These are phyloP conservation scores for Aquilaria sinensis DNA, from an alignment of 345 rosid genomes.

Conservation along the genomic window DNA sequence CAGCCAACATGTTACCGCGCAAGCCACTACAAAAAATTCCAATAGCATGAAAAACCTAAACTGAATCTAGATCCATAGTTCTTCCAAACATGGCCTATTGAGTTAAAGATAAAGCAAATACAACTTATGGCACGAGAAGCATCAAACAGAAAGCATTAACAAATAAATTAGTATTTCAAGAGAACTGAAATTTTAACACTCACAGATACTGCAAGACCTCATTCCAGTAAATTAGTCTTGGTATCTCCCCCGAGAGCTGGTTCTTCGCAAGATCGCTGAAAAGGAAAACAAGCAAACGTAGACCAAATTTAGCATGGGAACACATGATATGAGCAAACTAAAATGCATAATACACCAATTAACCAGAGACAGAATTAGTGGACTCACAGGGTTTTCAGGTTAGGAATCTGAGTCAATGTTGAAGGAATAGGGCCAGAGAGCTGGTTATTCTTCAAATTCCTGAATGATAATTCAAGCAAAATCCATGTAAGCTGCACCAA, in stretches of 20 bases:
- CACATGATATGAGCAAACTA: not conserved
- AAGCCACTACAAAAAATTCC: conserved; percentile 49
- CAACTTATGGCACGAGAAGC: not conserved
- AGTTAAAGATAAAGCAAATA: not conserved
- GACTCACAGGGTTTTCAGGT: conserved; percentile 75
- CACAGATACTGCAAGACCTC: conserved; percentile 95
- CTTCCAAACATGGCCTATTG: not conserved
- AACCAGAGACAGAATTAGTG: not conserved
- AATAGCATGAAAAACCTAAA: not conserved
- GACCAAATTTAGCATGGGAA: not conserved
- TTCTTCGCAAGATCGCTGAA: conserved; percentile 82
- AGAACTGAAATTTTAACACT: conserved; percentile 13
- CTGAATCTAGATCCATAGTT: not conserved
- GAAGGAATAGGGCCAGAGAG: conserved; percentile 92
- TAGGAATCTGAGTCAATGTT: conserved; percentile 83
- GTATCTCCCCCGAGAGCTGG: conserved; percentile 77
- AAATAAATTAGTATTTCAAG: no score
- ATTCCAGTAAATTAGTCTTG: conserved; percentile 88
- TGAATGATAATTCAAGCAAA: conserved; percentile 9
- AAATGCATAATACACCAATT: not conserved
- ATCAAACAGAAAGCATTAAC: no score
- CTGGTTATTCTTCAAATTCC: conserved; percentile 80
- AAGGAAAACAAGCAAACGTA: not conserved
- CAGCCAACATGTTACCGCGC: conserved; percentile 73
- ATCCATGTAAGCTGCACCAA: no score